Percentiles rank a stretch among this genome's conserved stretches.
Conservation (phyloP, 1,139 yeast genomes). For the Yamadazyma buinensis region DNA sequence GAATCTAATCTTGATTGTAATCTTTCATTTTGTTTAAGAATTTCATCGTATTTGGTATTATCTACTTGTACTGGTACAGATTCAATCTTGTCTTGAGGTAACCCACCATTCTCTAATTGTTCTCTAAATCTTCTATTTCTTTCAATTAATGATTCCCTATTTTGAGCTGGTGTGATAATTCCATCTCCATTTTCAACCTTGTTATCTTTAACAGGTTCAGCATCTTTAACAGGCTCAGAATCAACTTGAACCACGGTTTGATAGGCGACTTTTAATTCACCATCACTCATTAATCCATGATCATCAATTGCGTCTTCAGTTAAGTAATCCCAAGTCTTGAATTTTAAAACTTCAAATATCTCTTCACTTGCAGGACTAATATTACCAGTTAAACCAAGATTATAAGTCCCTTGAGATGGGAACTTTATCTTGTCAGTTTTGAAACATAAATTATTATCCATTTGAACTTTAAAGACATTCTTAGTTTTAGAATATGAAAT, state of each 20-base stretch:
- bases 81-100: background rate
- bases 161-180: constrained; percentile 19
- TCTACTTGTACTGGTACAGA: background rate
- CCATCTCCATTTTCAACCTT: background rate
- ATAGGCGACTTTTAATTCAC: constrained; percentile 25
- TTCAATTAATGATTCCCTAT: constrained; percentile 30
- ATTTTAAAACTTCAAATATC: constrained; percentile 55
- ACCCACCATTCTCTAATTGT: background rate
- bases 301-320: constrained; percentile 57
- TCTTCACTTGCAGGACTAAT: constrained; percentile 42
- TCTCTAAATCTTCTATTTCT: constrained; percentile 5
- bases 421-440: constrained; percentile 53
- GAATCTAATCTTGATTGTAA: constrained; percentile 6
- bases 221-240: constrained; percentile 2
- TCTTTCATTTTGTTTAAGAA: constrained; percentile 6
- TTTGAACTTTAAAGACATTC: constrained; percentile 55
- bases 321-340: constrained; percentile 51
- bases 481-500: constrained; percentile 47
- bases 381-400: constrained; percentile 52
- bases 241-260: constrained; percentile 11
- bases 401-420: constrained; percentile 32
- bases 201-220: constrained; percentile 1
- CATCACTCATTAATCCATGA: constrained; percentile 51
- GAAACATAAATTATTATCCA: constrained; percentile 68
- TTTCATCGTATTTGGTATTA: constrained; percentile 1